These are phyloP conservation scores for Calonectria naviculata DNA, from an alignment of 2,329 filamentous ascomycete species.

Conservation along the genomic window DNA sequence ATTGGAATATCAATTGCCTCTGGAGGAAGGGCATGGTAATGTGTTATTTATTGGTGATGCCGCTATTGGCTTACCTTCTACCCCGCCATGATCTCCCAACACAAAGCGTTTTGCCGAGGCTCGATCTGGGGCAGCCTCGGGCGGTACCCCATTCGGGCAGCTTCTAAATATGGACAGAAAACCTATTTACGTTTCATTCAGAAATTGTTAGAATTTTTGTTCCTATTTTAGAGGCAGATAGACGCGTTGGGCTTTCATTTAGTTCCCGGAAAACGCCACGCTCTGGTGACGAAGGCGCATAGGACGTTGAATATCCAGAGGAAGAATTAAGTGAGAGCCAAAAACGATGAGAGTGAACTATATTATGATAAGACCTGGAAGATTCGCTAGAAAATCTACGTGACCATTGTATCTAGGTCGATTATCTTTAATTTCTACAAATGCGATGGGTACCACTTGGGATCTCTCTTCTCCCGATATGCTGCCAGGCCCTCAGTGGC, in stretches of 20 bases:
- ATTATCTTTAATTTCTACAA: conserved; percentile 31
- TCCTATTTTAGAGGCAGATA: too few relatives aligned
- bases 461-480: conserved; percentile 45
- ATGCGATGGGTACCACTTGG: conserved; percentile 44
- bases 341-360: too few relatives aligned
- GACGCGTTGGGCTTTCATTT: too few relatives aligned
- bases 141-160: neutral
- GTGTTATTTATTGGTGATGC: neutral
- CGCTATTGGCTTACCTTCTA: neutral
- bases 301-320: too few relatives aligned
- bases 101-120: conserved; percentile 11
- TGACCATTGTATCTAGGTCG: neutral
- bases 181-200: neutral
- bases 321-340: too few relatives aligned
- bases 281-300: too few relatives aligned
- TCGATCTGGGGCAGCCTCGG: neutral
- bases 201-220: neutral
- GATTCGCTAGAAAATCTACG: neutral
- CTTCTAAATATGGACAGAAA: neutral
- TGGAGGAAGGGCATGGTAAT: neutral
- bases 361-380: too few relatives aligned
- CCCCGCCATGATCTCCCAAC: conserved; percentile 3
- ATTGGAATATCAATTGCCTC: neutral
- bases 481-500: conserved; percentile 41
- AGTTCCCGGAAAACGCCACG: too few relatives aligned